phyloP scores from a whole-genome alignment of 2,329 filamentous ascomycete species.

The Triangularia setosa region DNA sequence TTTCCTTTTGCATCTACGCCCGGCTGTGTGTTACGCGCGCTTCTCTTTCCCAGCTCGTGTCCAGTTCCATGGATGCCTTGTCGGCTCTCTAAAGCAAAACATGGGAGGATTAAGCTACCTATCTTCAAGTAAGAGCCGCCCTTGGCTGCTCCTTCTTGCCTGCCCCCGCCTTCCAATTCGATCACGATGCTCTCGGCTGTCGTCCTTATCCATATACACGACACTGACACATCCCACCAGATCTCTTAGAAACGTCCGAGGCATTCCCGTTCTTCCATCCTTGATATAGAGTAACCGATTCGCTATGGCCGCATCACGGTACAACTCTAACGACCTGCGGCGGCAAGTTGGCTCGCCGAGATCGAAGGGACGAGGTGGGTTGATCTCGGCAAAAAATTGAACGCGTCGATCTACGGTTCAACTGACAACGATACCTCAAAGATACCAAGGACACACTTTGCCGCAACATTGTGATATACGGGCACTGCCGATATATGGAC shows the following conservation, averaged over 20 bases:
- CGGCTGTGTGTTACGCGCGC: constrained; percentile 9
- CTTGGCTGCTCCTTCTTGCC: background rate
- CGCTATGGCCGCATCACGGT: constrained; percentile 45
- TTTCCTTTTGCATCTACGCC: background rate
- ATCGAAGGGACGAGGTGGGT: constrained; percentile 46
- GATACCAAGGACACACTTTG: constrained; percentile 88
- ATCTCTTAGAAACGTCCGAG: constrained; percentile 42
- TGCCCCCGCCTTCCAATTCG: constrained; percentile 4
- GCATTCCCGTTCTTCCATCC: constrained; percentile 26
- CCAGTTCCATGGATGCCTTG: constrained; percentile 40
- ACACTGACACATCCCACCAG: constrained; percentile 30
- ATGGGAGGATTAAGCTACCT: constrained; percentile 43
- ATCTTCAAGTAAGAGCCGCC: constrained; percentile 39
- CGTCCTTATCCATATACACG: background rate
- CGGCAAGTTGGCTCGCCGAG: constrained; percentile 54
- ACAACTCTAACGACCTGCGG: constrained; percentile 44
- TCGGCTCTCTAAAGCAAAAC: constrained; percentile 41
- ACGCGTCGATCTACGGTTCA: background rate
- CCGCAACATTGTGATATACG: constrained; percentile 89
- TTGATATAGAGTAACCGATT: constrained; percentile 21
- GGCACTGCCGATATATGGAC: constrained; percentile 87
- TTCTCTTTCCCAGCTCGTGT: constrained; percentile 12
- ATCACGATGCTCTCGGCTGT: background rate
- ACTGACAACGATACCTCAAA: constrained; percentile 31
- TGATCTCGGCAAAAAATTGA: background rate